Conservation (phyloP, 2,329 filamentous ascomycete genomes). For the Coniochaeta sp. region DNA sequence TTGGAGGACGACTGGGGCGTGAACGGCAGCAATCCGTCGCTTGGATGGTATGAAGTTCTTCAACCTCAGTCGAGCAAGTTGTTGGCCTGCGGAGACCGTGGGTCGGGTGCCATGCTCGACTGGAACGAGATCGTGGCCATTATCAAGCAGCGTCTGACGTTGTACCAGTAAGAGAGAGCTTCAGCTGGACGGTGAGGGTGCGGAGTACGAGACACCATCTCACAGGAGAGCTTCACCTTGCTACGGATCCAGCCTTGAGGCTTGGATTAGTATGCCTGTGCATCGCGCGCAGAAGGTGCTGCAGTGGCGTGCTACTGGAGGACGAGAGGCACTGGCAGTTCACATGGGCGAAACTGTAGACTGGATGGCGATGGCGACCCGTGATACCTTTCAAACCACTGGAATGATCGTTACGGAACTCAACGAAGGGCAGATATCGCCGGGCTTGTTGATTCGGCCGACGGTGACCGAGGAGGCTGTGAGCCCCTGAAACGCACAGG, state of each 20-base stretch:
- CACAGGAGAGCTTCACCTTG: background rate
- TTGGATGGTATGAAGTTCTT: constrained; percentile 1
- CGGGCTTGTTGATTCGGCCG: too few species aligned
- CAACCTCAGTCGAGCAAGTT: constrained; percentile 1
- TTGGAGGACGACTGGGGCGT: constrained; percentile 1
- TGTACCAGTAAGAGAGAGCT: background rate
- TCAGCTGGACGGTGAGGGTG: background rate
- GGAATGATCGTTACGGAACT: too few species aligned
- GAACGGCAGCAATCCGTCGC: background rate
- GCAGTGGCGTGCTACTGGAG: too few species aligned
- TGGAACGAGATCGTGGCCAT: constrained; percentile 2
- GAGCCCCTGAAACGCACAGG: background rate
- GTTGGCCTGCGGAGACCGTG: background rate
- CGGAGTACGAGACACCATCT: background rate
- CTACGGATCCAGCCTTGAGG: background rate
- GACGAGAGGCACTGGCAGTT: too few species aligned
- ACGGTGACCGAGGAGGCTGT: background rate
- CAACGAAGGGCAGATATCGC: too few species aligned
- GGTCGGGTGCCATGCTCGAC: background rate
- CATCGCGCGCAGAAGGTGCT: too few species aligned
- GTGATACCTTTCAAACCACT: too few species aligned
- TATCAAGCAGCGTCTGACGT: background rate
- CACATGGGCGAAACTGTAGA: too few species aligned
- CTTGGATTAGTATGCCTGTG: too few species aligned
- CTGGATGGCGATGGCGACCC: too few species aligned